Evolutionary conservation across 169 alveolate species (phyloP), one percentile per base, ranked within the genome.

Genomic region (Haemoproteus tartakovskyi): DNA sequence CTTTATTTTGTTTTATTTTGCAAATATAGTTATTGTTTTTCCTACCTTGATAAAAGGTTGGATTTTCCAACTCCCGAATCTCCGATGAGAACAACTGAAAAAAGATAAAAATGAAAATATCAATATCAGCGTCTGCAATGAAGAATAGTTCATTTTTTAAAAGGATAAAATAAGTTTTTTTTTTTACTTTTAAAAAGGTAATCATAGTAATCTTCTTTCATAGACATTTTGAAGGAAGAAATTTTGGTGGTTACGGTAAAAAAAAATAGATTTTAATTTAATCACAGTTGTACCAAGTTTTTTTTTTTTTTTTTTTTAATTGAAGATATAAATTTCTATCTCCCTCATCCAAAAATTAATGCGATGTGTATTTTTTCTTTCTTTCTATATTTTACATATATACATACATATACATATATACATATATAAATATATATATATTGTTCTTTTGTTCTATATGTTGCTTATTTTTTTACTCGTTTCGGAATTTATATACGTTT

Each of bases 11-110:
- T n/a, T n/a, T n/a, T n/a, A n/a, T n/a, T n/a, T n/a, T n/a, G n/a
- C n/a, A n/a, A n/a, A n/a, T n/a, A n/a, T n/a, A n/a, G n/a, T n/a
- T n/a, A n/a, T n/a, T n/a, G n/a, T n/a, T n/a, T n/a, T n/a, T n/a
- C n/a, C n/a, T 52, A n/a, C 95, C 97, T 88, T 41, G 97, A 87
- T 27, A 94, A 94, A 56, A 95, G 74, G 80, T 96, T 95, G 30
- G 98, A 94, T 87, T 96, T 96, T 8, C 99, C 99, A 14, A 96
- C 99, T 38, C 98, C 98, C 6, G 98, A 93, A 82, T 96, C 99
- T 19, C 98, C 97, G 52, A 91, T 94, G 19, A 92, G 89, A 29
- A 93, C 96, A 62, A 92, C 83, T 70, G 48, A 22, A 38, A 16
- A 33, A 47, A n/a, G n/a, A n/a, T n/a, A n/a, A n/a, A n/a, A n/a